A percentile compares a stretch with the other conserved stretches of the same genome.
Conservation (phyloP, 208 protist genomes). For the Acanthamoeba healyi region DNA sequence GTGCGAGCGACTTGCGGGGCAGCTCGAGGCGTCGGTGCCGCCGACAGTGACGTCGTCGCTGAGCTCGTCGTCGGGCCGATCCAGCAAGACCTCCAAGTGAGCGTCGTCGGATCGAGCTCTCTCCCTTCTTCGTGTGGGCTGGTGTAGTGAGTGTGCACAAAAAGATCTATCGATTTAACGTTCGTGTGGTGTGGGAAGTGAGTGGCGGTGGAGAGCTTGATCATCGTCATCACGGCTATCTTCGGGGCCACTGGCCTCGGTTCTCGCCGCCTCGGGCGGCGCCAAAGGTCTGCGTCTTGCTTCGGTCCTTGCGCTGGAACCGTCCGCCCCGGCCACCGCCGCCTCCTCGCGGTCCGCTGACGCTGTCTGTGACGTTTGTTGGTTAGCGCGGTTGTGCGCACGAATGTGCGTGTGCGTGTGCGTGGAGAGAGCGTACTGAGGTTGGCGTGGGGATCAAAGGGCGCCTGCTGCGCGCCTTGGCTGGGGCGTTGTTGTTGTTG, state of each 20-base stretch:
- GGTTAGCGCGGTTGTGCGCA: too few species aligned
- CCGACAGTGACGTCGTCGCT: background rate
- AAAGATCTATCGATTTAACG: too few species aligned
- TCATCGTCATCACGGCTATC: background rate
- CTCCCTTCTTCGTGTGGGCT: too few species aligned
- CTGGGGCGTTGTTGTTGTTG: background rate
- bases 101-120: too few species aligned
- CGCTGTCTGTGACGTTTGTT: background rate
- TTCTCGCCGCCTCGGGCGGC: background rate
- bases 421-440: background rate
- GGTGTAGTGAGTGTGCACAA: too few species aligned
- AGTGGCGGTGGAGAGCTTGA: too few species aligned
- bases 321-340: background rate
- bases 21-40: background rate
- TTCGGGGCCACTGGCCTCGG: conserved; percentile 41
- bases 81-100: background rate
- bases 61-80: background rate
- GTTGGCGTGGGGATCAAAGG: conserved; percentile 38
- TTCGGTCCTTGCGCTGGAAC: conserved; percentile 41
- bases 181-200: too few species aligned
- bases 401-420: background rate
- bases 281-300: conserved; percentile 63
- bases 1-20: background rate
- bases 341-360: background rate
- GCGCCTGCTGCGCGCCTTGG: background rate